Conservation (phyloP, 345 rosid species). For the Hirschfeldia incana region DNA sequence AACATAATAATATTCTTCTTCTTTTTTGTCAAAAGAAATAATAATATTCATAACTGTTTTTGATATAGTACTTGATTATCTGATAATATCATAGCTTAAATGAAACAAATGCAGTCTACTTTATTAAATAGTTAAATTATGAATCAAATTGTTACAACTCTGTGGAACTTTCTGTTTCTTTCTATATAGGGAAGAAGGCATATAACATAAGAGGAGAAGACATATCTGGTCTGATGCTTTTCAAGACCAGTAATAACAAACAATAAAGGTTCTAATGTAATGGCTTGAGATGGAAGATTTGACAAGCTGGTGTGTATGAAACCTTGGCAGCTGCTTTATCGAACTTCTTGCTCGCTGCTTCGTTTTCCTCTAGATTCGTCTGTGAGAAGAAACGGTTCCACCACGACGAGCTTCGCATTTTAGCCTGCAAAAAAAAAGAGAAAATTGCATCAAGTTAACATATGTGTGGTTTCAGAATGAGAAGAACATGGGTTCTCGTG, state of each 20-base stretch:
- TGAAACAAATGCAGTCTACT: neutral
- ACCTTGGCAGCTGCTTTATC: conserved; percentile 61
- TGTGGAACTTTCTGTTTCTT: conserved; percentile 17
- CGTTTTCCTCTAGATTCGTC: conserved; percentile 64
- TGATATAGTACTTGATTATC: neutral
- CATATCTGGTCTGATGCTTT: conserved; percentile 21
- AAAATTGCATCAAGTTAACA: neutral
- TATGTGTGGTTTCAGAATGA: neutral
- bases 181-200: conserved; percentile 26
- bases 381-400: conserved; percentile 74
- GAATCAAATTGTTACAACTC: conserved; percentile 28
- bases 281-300: conserved; percentile 79
- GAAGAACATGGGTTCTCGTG: neutral
- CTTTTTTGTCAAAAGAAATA: neutral
- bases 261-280: conserved; percentile 25
- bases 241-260: conserved; percentile 5
- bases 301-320: conserved; percentile 73
- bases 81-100: neutral
- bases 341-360: conserved; percentile 69
- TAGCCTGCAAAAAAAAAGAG: conserved; percentile 52
- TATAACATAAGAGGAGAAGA: conserved; percentile 10
- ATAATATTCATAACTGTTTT: neutral
- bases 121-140: conserved; percentile 26
- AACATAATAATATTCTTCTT: neutral
- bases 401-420: conserved; percentile 84